phyloP scores from a whole-genome alignment of 495 filamentous ascomycete species.

The Pseudomonodictys pantanalensis region DNA sequence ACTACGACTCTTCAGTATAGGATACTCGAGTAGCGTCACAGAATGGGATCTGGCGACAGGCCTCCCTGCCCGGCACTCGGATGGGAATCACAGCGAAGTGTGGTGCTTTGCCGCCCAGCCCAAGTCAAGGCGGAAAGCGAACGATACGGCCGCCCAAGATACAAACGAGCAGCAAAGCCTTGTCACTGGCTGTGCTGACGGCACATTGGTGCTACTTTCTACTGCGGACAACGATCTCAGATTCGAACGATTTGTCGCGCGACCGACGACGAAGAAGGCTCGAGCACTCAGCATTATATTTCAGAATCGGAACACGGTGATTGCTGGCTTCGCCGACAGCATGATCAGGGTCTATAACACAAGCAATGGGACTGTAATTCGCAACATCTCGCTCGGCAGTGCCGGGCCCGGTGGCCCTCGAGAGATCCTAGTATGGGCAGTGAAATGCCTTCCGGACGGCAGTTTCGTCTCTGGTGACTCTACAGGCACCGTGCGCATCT shows the following conservation, averaged over 20 bases:
- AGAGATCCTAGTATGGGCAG: conserved; percentile 86
- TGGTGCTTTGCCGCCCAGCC: conserved; percentile 97
- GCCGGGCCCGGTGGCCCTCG: conserved; percentile 72
- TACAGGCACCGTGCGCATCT: conserved; percentile 86
- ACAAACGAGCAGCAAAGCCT: conserved; percentile 62
- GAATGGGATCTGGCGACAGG: conserved; percentile 90
- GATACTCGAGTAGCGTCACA: conserved; percentile 84
- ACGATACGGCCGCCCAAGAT: conserved; percentile 31
- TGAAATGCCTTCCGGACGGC: conserved; percentile 80
- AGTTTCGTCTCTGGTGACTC: conserved; percentile 94
- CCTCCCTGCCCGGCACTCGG: conserved; percentile 71
- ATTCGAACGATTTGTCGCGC: conserved; percentile 65
- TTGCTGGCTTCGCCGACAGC: conserved; percentile 90
- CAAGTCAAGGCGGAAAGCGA: conserved; percentile 42
- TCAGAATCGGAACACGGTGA: conserved; percentile 74
- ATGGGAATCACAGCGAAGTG: conserved; percentile 91
- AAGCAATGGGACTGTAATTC: conserved; percentile 66
- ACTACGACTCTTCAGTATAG: conserved; percentile 91
- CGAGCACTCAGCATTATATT: conserved; percentile 87
- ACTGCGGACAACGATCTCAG: conserved; percentile 76
- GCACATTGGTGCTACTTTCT: conserved; percentile 78
- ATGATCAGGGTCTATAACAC: conserved; percentile 88
- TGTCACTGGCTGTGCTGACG: conserved; percentile 88
- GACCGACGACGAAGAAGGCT: conserved; percentile 73
- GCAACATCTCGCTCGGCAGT: conserved; percentile 80